Base-by-base conservation (phyloP, 208 protist genomes). In the Crithidia bombi region DNA sequence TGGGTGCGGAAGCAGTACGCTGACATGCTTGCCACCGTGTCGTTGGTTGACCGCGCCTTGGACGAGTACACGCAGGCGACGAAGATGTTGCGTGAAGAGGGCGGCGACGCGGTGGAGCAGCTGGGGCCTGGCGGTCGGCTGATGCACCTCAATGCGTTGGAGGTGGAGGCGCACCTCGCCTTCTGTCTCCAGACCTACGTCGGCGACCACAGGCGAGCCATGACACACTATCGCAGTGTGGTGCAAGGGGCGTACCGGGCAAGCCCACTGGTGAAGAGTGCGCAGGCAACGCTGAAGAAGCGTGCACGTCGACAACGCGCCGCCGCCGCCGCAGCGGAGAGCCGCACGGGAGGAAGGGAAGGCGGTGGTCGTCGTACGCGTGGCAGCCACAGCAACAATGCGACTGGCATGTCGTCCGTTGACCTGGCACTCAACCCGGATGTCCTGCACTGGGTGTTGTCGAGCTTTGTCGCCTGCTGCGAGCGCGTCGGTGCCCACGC, bases 111-210 rank as follows among this genome's bases (percentile, higher is more conserved):
- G 4, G 74, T 69, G 21, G 59, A 39, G 30, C 84, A 86, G 44
- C 67, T 86, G 11, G 66, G 71, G 11, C 3, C 56, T 1, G 55
- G 65, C 17, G 71, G 82, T 35, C 56, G 49, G 12, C 28, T 82
- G 46, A 66, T 86, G 19, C 38, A 23, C n/a, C 36, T 93, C 25
- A 71, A 57, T 25, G n/a, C 62, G 10, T 67, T 75, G 39, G 85
- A 89, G 52, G 83, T 91, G n/a, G 83, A 95, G 55, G 77, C 70
- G 2, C 80, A 85, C 57, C 57, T 92, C 43, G 90, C 85, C 10
- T 75, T 90, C 65, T 93, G 87, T 54, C 79, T 90, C 54, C 87
- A 92, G 66, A 73, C 65, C 10, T 77, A 87, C 69, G 90, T 95
- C 19, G 79, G 86, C 26, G 90, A 93, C 44, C 86, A 89, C 67